Evolutionary conservation across 2,329 filamentous ascomycete genomes (phyloP).

Genomic region (Fusarium nygamai): DNA sequence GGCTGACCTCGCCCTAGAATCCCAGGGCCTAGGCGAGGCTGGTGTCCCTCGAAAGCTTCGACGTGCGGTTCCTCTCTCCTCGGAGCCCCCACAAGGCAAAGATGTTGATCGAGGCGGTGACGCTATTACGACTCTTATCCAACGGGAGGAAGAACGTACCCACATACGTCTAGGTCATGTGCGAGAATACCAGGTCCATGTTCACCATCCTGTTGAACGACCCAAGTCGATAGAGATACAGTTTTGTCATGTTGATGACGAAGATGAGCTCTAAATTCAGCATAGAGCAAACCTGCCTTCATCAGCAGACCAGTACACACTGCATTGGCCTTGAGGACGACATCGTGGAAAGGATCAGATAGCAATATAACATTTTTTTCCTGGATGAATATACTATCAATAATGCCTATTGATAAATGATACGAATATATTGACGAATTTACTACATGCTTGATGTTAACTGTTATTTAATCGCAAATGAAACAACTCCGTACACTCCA

Average conservation of each 20-base stretch:
- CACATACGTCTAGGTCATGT: neutral
- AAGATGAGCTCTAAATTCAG: neutral
- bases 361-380: neutral
- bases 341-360: neutral
- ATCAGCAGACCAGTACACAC: neutral
- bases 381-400: neutral
- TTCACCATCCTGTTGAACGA: neutral
- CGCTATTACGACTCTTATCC: neutral
- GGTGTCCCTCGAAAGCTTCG: neutral
- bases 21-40: neutral
- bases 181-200: neutral
- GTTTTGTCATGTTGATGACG: neutral
- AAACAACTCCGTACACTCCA: slow-evolving; percentile 27
- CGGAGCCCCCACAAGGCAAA: neutral
- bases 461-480: slow-evolving; percentile 26
- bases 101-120: neutral
- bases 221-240: neutral
- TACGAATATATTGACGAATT: slow-evolving; percentile 10
- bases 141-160: neutral
- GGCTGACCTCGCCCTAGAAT: neutral
- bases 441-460: slow-evolving; percentile 23
- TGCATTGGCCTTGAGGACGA: neutral
- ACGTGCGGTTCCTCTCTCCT: neutral
- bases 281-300: neutral
- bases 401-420: neutral